These are phyloP conservation scores for Barnettozyma hawaiiensis DNA, from an alignment of 1,139 yeast species.

Conservation along the genomic window DNA sequence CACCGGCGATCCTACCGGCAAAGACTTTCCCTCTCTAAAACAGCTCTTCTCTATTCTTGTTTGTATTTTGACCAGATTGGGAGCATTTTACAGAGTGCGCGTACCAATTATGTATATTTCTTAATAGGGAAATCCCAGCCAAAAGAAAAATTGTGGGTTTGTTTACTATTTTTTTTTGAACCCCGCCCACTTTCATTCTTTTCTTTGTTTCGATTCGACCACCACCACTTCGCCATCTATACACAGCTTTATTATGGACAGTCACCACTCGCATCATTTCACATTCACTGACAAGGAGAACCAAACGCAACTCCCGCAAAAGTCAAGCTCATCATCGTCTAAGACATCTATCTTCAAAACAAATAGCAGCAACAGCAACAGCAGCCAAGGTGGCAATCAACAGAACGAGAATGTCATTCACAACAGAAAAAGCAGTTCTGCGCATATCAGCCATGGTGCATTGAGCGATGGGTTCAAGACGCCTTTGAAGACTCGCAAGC, in stretches of 20 bases:
- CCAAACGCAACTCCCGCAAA: slow-evolving; percentile 5
- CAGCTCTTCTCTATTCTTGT: too few species aligned
- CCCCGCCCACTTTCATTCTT: too few species aligned
- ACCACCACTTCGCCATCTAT: background rate
- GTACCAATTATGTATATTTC: background rate
- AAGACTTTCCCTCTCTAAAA: too few species aligned
- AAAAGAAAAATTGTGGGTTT: background rate
- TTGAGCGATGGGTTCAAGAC: slow-evolving; percentile 12
- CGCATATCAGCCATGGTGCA: background rate
- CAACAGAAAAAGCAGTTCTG: background rate
- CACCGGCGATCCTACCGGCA: background rate
- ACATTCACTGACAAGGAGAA: slow-evolving; percentile 25
- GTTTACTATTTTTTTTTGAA: background rate
- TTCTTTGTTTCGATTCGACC: too few species aligned
- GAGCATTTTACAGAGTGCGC: too few species aligned
- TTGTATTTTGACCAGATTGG: too few species aligned
- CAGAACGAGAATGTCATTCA: slow-evolving; percentile 2
- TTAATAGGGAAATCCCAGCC: background rate
- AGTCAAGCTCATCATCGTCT: slow-evolving; percentile 10
- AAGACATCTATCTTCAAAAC: slow-evolving; percentile 8
- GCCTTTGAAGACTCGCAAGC: slow-evolving; percentile 9
- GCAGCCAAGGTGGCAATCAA: slow-evolving; percentile 1
- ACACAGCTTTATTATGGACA: slow-evolving; percentile 9
- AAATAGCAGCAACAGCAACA: slow-evolving; percentile 17
- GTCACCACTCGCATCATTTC: slow-evolving; percentile 10